Conservation (phyloP, 768 basidiomycete genomes). For the Holtermanniella nyarrowii region DNA sequence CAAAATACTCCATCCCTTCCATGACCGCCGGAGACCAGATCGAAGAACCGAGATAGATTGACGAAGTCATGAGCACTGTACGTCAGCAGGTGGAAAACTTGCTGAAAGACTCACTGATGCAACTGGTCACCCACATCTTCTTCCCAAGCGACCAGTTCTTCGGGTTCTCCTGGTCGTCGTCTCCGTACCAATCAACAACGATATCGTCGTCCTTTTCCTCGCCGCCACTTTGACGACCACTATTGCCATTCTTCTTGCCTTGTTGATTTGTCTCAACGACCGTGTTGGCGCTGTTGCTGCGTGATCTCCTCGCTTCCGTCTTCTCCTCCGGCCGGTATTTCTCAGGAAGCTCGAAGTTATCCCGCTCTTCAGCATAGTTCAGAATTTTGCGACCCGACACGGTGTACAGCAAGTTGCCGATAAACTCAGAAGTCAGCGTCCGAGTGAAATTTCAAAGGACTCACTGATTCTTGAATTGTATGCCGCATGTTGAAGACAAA, state of each 20-base stretch:
- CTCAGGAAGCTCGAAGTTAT: conserved; percentile 18
- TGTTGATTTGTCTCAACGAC: not conserved
- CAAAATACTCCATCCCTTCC: conserved; percentile 18
- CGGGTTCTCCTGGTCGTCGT: conserved; percentile 31
- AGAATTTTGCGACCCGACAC: conserved; percentile 10
- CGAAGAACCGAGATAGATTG: conserved; percentile 29
- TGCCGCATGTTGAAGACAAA: no score
- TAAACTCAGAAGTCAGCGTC: conserved; percentile 7
- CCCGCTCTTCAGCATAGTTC: conserved; percentile 17
- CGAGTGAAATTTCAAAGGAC: not conserved
- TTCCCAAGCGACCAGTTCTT: conserved; percentile 28
- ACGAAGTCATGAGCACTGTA: conserved; percentile 22
- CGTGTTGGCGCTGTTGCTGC: conserved; percentile 1
- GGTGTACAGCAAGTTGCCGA: conserved; percentile 15
- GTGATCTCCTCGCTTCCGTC: not conserved
- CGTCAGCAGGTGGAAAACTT: not conserved
- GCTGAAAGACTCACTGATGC: conserved; percentile 9
- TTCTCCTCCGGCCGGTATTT: conserved; percentile 13
- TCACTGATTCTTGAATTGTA: conserved; percentile 18
- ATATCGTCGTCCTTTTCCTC: conserved; percentile 9
- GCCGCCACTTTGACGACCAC: not conserved
- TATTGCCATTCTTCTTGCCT: conserved; percentile 1
- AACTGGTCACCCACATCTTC: conserved; percentile 18
- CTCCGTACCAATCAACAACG: conserved; percentile 29
- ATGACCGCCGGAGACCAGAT: conserved; percentile 23